Evolutionary conservation across 2,329 filamentous ascomycete species (phyloP).

Genomic region (Teratosphaeria zuluensis): DNA sequence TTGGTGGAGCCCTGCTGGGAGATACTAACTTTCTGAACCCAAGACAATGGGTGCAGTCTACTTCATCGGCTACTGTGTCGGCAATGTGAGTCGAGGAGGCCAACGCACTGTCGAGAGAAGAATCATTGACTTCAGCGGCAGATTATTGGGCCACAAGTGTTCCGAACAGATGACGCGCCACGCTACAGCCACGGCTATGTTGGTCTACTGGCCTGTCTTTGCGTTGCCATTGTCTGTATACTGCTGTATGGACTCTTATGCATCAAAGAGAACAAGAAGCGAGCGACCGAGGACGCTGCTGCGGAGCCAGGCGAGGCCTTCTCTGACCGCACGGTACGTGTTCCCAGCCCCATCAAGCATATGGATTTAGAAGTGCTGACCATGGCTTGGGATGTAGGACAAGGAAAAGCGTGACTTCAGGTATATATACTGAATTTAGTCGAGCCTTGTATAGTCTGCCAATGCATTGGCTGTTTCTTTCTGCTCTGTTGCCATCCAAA

Average conservation of each 20-base stretch:
- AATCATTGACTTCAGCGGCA: not conserved
- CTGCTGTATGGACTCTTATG: not conserved
- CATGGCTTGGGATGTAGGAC: not conserved
- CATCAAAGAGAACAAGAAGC: not conserved
- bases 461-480: too few species aligned
- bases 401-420: not conserved
- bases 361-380: not conserved
- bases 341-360: not conserved
- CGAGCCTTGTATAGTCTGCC: not conserved
- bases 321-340: not conserved
- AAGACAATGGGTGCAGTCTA: constrained; percentile 13
- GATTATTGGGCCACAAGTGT: constrained; percentile 2
- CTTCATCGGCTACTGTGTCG: constrained; percentile 16
- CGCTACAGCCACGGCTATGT: not conserved
- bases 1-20: too few species aligned
- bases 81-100: not conserved
- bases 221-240: not conserved
- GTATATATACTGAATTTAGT: not conserved
- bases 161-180: not conserved
- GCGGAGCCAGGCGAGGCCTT: not conserved
- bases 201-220: not conserved
- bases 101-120: not conserved
- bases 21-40: too few species aligned
- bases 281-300: not conserved
- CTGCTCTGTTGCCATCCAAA: too few species aligned